Conservation (phyloP, 768 basidiomycete genomes). For the Boletus reticuloceps region DNA sequence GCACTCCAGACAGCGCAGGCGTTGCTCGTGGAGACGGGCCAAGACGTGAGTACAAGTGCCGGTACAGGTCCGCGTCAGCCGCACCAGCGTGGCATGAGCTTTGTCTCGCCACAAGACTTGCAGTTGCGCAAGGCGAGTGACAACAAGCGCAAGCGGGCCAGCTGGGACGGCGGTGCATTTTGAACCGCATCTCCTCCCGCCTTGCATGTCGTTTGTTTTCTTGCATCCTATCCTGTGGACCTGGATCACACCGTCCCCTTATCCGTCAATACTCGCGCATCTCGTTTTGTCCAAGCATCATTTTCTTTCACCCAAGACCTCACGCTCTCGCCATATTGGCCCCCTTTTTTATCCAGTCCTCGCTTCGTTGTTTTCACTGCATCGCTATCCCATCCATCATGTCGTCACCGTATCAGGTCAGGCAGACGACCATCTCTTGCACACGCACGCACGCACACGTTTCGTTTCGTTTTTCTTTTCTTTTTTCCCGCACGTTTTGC, state of each 20-base stretch:
- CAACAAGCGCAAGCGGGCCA: conserved; percentile 56
- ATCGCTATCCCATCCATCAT: conserved; percentile 26
- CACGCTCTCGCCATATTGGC: conserved; percentile 7
- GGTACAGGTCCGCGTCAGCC: conserved; percentile 13
- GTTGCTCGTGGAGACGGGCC: conserved; percentile 21
- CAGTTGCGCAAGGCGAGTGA: conserved; percentile 46
- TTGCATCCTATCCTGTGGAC: conserved; percentile 8
- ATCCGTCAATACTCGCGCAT: conserved; percentile 11
- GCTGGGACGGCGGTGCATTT: conserved; percentile 50
- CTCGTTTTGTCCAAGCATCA: conserved; percentile 7
- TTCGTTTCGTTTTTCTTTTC: background rate
- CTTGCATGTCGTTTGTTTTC: background rate
- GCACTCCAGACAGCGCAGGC: conserved; percentile 35
- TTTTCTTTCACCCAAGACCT: background rate
- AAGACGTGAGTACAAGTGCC: conserved; percentile 2
- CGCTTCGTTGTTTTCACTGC: conserved; percentile 13
- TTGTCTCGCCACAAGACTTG: conserved; percentile 52
- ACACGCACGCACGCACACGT: conserved; percentile 7
- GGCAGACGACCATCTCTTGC: conserved; percentile 10
- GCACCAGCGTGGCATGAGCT: conserved; percentile 51
- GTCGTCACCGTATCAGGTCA: conserved; percentile 1
- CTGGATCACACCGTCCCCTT: conserved; percentile 5
- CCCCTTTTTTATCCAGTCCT: background rate
- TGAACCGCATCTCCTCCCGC: conserved; percentile 7
- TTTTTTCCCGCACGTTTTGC: conserved; percentile 1